phyloP scores from a whole-genome alignment of 2,329 filamentous ascomycete species.

The Zymoseptoria pseudotritici region DNA sequence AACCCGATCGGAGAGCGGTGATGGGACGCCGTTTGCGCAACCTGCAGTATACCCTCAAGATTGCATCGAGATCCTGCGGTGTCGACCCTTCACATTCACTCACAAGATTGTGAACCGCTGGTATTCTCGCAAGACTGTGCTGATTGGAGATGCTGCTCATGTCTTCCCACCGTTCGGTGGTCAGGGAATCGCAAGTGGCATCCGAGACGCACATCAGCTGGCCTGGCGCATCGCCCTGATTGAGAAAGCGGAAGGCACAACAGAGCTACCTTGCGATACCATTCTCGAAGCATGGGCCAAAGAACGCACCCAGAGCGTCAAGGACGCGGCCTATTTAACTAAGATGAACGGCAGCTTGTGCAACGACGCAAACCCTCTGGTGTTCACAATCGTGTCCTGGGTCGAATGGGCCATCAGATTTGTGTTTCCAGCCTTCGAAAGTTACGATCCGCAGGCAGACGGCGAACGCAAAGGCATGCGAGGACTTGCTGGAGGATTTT shows the following conservation, averaged over 20 bases:
- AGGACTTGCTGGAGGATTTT: neutral
- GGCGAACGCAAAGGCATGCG: constrained; percentile 1
- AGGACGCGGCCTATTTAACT: constrained; percentile 1
- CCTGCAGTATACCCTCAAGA: constrained; percentile 24
- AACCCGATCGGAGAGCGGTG: neutral
- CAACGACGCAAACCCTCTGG: neutral
- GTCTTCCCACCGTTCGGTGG: constrained; percentile 45
- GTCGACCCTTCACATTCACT: constrained; percentile 39
- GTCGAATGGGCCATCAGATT: neutral
- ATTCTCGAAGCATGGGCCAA: constrained; percentile 2
- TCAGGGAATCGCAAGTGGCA: constrained; percentile 37
- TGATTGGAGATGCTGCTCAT: constrained; percentile 46
- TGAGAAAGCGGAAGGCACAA: neutral
- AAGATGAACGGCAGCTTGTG: constrained; percentile 2
- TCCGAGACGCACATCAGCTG: constrained; percentile 33
- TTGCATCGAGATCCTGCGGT: constrained; percentile 42
- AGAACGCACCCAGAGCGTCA: constrained; percentile 1
- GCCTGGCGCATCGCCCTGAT: constrained; percentile 28
- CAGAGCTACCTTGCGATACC: neutral
- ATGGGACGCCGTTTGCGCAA: constrained; percentile 1
- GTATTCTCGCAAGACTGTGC: constrained; percentile 35
- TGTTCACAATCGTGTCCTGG: neutral
- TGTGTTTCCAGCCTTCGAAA: neutral
- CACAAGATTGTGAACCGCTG: constrained; percentile 43
- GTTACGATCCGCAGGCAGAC: neutral